phyloP scores from a whole-genome alignment of 2,329 filamentous ascomycete species.

The Endoconidiophora laricicola region DNA sequence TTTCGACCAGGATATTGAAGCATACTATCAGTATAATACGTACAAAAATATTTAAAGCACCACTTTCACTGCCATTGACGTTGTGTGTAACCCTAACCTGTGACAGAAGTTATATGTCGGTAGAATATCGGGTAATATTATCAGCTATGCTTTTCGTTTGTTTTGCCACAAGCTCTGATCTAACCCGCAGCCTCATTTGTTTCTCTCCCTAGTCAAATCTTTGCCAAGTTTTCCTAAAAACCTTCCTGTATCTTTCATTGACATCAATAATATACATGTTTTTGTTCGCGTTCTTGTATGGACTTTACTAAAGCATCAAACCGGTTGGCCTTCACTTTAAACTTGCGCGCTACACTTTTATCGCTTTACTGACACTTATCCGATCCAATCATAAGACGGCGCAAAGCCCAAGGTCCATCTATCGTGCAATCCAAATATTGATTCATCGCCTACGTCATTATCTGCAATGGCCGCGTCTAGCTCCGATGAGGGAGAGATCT shows the following conservation, averaged over 20 bases:
- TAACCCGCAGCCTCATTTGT: too few species aligned
- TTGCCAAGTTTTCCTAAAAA: too few species aligned
- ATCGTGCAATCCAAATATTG: background rate
- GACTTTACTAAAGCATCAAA: slow-evolving; percentile 5
- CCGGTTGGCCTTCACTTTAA: slow-evolving; percentile 11
- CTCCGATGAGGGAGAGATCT: background rate
- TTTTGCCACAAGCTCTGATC: background rate
- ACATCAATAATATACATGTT: too few species aligned
- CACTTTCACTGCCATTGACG: too few species aligned
- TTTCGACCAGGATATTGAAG: background rate
- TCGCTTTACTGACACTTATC: slow-evolving; percentile 10
- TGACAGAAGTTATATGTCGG: too few species aligned
- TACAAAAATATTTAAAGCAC: too few species aligned
- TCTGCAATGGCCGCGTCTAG: background rate
- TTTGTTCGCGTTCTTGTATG: background rate
- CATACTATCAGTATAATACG: too few species aligned
- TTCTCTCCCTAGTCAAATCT: too few species aligned
- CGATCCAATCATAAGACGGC: background rate
- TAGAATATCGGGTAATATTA: too few species aligned
- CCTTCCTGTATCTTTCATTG: too few species aligned
- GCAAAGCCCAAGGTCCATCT: background rate
- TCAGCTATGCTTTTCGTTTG: too few species aligned
- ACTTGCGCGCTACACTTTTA: slow-evolving; percentile 3
- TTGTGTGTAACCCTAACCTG: too few species aligned
- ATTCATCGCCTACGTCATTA: background rate